Percentiles rank a stretch among this genome's conserved stretches.
Evolutionary conservation across 2,329 filamentous ascomycete species (phyloP).

Genomic region (Ophiostoma pallidulum): DNA sequence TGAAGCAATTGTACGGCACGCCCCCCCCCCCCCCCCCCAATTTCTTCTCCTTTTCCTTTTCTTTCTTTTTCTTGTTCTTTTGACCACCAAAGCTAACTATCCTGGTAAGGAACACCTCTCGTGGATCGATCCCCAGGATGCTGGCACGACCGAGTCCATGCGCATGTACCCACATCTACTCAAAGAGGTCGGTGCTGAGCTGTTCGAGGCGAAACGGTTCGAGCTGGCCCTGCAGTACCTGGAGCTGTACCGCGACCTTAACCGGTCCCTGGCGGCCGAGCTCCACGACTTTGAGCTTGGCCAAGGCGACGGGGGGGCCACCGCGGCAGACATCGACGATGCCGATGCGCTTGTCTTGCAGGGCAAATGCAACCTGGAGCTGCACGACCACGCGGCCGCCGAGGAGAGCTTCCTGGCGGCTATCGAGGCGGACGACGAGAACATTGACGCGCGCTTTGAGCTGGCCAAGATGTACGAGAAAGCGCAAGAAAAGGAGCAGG

Average conservation of each 20-base stretch:
- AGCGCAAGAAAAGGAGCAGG: slow-evolving; percentile 62
- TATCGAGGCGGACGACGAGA: slow-evolving; percentile 59
- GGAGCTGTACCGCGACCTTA: slow-evolving; percentile 40
- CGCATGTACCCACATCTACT: slow-evolving; percentile 70
- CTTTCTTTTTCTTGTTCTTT: not conserved
- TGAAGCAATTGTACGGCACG: slow-evolving; percentile 51
- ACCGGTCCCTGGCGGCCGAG: slow-evolving; percentile 25
- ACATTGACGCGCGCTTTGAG: slow-evolving; percentile 67
- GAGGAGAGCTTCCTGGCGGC: slow-evolving; percentile 69
- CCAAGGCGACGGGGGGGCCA: not conserved
- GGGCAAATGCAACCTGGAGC: slow-evolving; percentile 59
- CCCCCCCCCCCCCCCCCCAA: no score
- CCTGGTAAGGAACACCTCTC: slow-evolving; percentile 53
- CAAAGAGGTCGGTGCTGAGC: slow-evolving; percentile 49
- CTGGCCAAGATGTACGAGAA: slow-evolving; percentile 79
- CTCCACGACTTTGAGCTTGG: not conserved
- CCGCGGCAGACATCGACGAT: slow-evolving; percentile 30
- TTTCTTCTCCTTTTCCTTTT: not conserved
- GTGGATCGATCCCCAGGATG: slow-evolving; percentile 58
- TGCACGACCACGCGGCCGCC: slow-evolving; percentile 56
- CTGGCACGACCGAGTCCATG: slow-evolving; percentile 39
- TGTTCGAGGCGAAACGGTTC: slow-evolving; percentile 30
- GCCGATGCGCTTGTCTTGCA: slow-evolving; percentile 44
- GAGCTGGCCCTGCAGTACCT: slow-evolving; percentile 46
- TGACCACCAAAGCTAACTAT: no score